phyloP scores from a whole-genome alignment of 176 grass and related monocot species.

The Musa troglodytarum region DNA sequence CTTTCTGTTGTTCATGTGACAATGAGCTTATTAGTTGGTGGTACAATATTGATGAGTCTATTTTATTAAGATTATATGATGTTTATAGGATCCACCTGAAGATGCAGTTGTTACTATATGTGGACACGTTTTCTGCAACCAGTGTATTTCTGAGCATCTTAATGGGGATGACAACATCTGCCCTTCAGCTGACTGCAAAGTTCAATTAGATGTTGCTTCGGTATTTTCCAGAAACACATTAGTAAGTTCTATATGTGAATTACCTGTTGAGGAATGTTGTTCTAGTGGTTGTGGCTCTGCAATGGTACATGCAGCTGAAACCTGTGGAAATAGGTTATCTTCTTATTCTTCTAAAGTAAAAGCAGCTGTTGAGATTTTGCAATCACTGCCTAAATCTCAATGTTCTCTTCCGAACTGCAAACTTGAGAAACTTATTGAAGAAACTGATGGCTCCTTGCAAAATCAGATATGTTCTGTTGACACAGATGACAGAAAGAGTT shows the following conservation, averaged over 20 bases:
- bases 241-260: conserved; percentile 47
- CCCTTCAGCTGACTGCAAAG: conserved; percentile 58
- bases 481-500: conserved; percentile 26
- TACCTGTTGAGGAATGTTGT: conserved; percentile 27
- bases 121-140: conserved; percentile 91
- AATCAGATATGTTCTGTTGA: background rate
- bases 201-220: conserved; percentile 47
- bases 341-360: conserved; percentile 84
- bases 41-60: background rate
- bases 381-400: conserved; percentile 55
- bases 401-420: conserved; percentile 22
- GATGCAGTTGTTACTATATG: conserved; percentile 87
- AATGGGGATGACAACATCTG: conserved; percentile 73
- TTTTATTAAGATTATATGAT: background rate
- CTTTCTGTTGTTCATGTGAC: background rate
- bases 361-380: conserved; percentile 71
- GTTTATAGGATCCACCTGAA: conserved; percentile 78
- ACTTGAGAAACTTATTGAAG: background rate
- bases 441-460: background rate
- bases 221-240: conserved; percentile 81
- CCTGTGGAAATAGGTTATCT: conserved; percentile 34
- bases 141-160: conserved; percentile 82
- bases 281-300: conserved; percentile 36
- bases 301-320: conserved; percentile 35
- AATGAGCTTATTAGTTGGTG: background rate